Conservation (phyloP, 139 green algal species). For the Haematococcus lacustris region DNA sequence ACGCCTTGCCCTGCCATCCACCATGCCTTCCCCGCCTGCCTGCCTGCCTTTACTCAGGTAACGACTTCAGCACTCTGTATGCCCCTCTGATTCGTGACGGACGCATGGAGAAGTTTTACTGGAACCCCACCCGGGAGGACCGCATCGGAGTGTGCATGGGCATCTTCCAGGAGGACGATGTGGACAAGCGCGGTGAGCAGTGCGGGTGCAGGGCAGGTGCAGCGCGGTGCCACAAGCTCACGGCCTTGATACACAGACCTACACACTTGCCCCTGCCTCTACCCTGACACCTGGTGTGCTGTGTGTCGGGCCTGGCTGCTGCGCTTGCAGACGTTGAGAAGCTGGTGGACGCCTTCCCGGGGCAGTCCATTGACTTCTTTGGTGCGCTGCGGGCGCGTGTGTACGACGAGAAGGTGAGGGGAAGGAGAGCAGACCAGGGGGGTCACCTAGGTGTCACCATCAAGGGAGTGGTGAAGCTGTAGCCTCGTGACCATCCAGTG, state of each 20-base stretch:
- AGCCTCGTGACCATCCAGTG: no score
- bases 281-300: no score
- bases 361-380: slow-evolving; percentile 99
- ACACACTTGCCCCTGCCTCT: no score
- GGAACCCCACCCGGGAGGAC: slow-evolving; percentile 92
- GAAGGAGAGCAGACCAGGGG: no score
- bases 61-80: slow-evolving; percentile 99
- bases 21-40: no score
- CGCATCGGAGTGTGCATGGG: slow-evolving; percentile 92
- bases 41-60: no score
- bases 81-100: slow-evolving; percentile 97
- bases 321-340: slow-evolving; percentile 57
- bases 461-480: no score
- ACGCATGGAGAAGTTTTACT: slow-evolving; percentile 99
- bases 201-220: no score
- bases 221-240: no score
- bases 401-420: slow-evolving; percentile 9
- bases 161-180: slow-evolving; percentile 85
- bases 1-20: no score
- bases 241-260: no score
- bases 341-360: slow-evolving; percentile 94
- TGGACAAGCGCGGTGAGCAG: slow-evolving; percentile 3
- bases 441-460: no score
- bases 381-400: slow-evolving; percentile 32
- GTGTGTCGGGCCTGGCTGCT: slow-evolving; percentile 12